A percentile compares a stretch with the other conserved stretches of the same genome.
phyloP scores from a whole-genome alignment of 2,329 filamentous ascomycete genomes.

The Alternaria dauci region DNA sequence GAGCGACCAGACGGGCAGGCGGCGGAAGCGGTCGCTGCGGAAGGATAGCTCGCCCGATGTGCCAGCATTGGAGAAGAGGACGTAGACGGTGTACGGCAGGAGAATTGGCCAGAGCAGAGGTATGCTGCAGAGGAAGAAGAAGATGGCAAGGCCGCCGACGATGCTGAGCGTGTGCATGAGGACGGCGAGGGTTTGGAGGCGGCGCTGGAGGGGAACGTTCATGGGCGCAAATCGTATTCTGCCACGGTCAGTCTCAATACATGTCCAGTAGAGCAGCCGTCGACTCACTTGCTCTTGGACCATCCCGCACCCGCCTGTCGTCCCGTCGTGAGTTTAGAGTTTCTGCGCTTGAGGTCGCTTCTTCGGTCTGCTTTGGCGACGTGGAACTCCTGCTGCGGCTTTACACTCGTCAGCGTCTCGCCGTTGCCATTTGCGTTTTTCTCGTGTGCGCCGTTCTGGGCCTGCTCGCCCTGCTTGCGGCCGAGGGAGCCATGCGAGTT shows the following conservation, averaged over 20 bases:
- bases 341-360: slow-evolving; percentile 43
- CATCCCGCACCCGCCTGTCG: slow-evolving; percentile 63
- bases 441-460: slow-evolving; percentile 48
- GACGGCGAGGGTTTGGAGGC: slow-evolving; percentile 60
- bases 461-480: slow-evolving; percentile 38
- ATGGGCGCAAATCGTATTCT: slow-evolving; percentile 89
- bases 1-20: slow-evolving; percentile 79
- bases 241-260: slow-evolving; percentile 1
- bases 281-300: slow-evolving; percentile 57
- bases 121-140: slow-evolving; percentile 91
- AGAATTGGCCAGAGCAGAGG: slow-evolving; percentile 88
- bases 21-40: slow-evolving; percentile 78
- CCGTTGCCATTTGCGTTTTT: slow-evolving; percentile 53
- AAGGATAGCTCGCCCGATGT: slow-evolving; percentile 77
- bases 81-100: slow-evolving; percentile 81
- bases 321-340: slow-evolving; percentile 60
- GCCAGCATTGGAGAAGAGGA: slow-evolving; percentile 79
- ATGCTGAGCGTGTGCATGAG: slow-evolving; percentile 61
- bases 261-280: background rate
- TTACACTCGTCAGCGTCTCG: slow-evolving; percentile 56
- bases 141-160: slow-evolving; percentile 69
- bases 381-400: slow-evolving; percentile 51
- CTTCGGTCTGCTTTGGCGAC: slow-evolving; percentile 32
- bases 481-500: slow-evolving; percentile 44
- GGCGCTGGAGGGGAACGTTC: slow-evolving; percentile 65